These are phyloP conservation scores for Penicillium janthinellum DNA, from an alignment of 2,329 filamentous ascomycete genomes.

Conservation along the genomic window DNA sequence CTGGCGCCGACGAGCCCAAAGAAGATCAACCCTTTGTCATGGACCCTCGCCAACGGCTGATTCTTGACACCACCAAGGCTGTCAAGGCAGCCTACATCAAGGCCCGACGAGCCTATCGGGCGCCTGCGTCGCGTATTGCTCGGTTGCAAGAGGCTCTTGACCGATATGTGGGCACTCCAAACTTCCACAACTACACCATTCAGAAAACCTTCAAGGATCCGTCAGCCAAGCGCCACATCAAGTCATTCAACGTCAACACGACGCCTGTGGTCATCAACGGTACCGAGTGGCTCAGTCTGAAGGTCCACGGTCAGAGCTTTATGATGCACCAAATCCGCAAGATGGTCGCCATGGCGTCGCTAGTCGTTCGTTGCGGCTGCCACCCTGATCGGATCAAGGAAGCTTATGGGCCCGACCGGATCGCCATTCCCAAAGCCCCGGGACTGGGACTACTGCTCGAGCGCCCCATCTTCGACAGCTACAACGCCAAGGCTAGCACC, in stretches of 20 bases:
- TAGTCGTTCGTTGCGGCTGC: conserved; percentile 83
- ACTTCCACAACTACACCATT: conserved; percentile 98
- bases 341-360: conserved; percentile 91
- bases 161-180: conserved; percentile 78
- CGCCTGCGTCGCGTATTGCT: conserved; percentile 69
- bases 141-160: conserved; percentile 75
- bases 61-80: conserved; percentile 68
- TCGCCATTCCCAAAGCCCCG: conserved; percentile 92
- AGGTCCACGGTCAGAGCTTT: conserved; percentile 96
- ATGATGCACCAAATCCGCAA: conserved; percentile 99
- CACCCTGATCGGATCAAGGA: conserved; percentile 69
- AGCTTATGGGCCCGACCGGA: conserved; percentile 70
- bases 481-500: conserved; percentile 73
- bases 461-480: conserved; percentile 84
- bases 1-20: conserved; percentile 12
- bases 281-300: conserved; percentile 93
- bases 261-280: conserved; percentile 81
- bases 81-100: conserved; percentile 80
- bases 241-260: conserved; percentile 78
- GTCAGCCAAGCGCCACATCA: conserved; percentile 86
- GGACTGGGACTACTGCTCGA: conserved; percentile 86
- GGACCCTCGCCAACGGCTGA: conserved; percentile 45
- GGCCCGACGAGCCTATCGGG: conserved; percentile 83
- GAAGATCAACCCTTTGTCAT: conserved; percentile 26
- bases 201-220: conserved; percentile 80